Evolutionary conservation across 495 filamentous ascomycete species (phyloP), one percentile per base, ranked within the genome.

Genomic region (Xylaria cubensis): DNA sequence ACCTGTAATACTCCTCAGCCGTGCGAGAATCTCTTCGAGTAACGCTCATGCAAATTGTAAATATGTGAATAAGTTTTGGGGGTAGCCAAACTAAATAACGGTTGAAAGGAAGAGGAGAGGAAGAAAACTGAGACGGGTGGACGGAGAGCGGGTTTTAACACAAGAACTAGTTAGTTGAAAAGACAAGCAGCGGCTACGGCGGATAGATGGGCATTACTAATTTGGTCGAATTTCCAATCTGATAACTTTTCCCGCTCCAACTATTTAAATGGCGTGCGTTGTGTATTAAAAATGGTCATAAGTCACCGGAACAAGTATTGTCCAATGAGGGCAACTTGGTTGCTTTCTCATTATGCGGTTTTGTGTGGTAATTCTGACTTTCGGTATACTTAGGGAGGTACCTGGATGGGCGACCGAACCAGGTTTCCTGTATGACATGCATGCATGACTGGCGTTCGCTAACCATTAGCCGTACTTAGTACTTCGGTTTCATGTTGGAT

Each of bases 1-100:
- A 75, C 80, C 86, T 86, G 86, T 83, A 77, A 87, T 87, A 88
- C 86, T 86, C 86, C 86, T 88, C 86, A 88, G 86, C 86, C 86
- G 85, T 88, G 82, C 84, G 83, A 84, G 65, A 77, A 56, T 67
- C 76, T 66, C 67, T 66, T 72, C 74, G 67, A 41, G 76, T 64
- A 61, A 76, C 74, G 71, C 73, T 75, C 82, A 84, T 86, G 76
- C 74, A 74, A 70, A 26, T 51, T 46, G 41, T 21, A 17, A 39
- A 66, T 41, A 29, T 0, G 44, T 51, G 1, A 51, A 53, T 5
- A 58, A 8, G 58, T 39, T n/a, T 58, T 51, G 21, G 51, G 56
- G 39, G 67, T 4, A 9, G 19, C 50, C 53, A 41, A 56, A 29
- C 44, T 32, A 24, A 32, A 19, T 46, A 32, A 34, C 39, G 50